These are phyloP conservation scores for Pichia sp. DNA, from an alignment of 1,139 yeast species.

Conservation along the genomic window DNA sequence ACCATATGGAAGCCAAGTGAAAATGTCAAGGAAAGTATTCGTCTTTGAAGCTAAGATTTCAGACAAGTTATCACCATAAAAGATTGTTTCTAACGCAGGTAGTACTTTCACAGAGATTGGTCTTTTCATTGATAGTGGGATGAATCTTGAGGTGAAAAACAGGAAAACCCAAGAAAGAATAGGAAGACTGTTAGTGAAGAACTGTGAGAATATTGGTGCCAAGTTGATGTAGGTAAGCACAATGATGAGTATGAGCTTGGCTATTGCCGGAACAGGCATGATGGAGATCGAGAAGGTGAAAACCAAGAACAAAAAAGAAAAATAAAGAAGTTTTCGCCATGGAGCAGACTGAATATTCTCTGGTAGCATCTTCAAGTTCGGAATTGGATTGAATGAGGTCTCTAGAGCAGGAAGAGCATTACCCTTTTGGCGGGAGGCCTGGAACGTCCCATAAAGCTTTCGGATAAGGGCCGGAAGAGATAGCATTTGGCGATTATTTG, in stretches of 20 bases:
- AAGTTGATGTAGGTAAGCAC: constrained; percentile 39
- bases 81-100: constrained; percentile 90
- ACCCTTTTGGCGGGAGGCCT: constrained; percentile 1
- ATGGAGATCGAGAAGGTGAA: constrained; percentile 23
- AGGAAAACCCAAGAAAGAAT: constrained; percentile 83
- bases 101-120: constrained; percentile 84
- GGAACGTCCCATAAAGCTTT: constrained; percentile 7
- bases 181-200: constrained; percentile 80
- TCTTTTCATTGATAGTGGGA: constrained; percentile 76
- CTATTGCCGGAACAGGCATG: constrained; percentile 44
- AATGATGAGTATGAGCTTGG: constrained; percentile 37
- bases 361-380: constrained; percentile 6
- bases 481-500: constrained; percentile 2
- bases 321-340: constrained; percentile 25
- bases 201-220: constrained; percentile 76
- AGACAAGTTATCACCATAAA: constrained; percentile 89
- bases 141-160: constrained; percentile 71
- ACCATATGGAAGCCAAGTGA: constrained; percentile 98
- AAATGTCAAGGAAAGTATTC: constrained; percentile 59
- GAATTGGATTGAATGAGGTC: constrained; percentile 12
- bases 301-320: constrained; percentile 34
- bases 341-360: constrained; percentile 5
- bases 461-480: constrained; percentile 4
- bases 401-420: constrained; percentile 6
- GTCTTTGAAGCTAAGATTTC: constrained; percentile 77